Evolutionary conservation across 2,329 filamentous ascomycete genomes (phyloP).

Genomic region (Diplocarpon mali): DNA sequence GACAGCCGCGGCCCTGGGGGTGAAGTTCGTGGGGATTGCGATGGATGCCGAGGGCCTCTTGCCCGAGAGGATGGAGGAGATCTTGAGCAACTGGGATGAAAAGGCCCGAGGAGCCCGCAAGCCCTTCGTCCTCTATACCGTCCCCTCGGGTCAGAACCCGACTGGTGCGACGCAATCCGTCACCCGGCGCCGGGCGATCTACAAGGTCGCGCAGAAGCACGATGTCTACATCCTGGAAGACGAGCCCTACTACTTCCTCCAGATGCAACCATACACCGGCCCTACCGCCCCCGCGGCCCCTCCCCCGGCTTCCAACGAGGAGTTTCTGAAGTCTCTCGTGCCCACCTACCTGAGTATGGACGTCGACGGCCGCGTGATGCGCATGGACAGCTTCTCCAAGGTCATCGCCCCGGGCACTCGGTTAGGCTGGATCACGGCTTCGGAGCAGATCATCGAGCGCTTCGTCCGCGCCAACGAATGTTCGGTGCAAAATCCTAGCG

Average conservation of each 20-base stretch:
- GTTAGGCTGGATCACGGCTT: conserved; percentile 81
- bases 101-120: conserved; percentile 45
- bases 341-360: conserved; percentile 74
- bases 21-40: conserved; percentile 47
- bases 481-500: conserved; percentile 74
- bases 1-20: conserved; percentile 50
- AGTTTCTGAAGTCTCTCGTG: conserved; percentile 63
- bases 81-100: conserved; percentile 55
- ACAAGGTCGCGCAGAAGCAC: conserved; percentile 58
- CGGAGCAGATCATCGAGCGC: conserved; percentile 71
- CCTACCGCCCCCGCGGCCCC: conserved; percentile 34
- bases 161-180: conserved; percentile 58
- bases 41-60: conserved; percentile 58
- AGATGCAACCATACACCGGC: conserved; percentile 47
- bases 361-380: conserved; percentile 75
- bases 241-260: conserved; percentile 67
- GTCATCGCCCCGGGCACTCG: conserved; percentile 75
- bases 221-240: conserved; percentile 63
- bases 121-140: conserved; percentile 58
- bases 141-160: conserved; percentile 65
- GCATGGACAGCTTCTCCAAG: conserved; percentile 90
- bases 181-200: conserved; percentile 48
- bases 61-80: conserved; percentile 47
- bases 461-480: conserved; percentile 67
- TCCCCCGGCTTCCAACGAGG: conserved; percentile 40